A percentile compares a stretch with the other conserved stretches of the same genome.
phyloP scores from a whole-genome alignment of 108 stramenopile species.

The Nitzschia palea region DNA sequence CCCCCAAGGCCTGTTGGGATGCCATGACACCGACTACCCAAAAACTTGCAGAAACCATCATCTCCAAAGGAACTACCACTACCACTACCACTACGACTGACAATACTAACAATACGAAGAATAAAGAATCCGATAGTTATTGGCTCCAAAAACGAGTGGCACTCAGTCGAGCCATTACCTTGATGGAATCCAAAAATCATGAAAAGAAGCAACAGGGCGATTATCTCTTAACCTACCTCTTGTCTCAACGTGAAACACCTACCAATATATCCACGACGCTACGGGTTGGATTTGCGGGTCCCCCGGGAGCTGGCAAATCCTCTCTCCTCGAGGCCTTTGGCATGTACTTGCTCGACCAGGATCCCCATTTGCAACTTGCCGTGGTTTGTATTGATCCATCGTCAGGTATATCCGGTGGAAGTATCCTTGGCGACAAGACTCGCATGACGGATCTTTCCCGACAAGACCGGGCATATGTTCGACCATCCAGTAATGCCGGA shows the following conservation, averaged over 20 bases:
- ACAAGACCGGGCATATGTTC: conserved; percentile 84
- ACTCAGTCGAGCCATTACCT: conserved; percentile 75
- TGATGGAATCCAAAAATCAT: conserved; percentile 68
- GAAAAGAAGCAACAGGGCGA: conserved; percentile 56
- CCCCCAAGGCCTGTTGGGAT: conserved; percentile 10
- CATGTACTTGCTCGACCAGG: conserved; percentile 48
- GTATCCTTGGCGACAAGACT: conserved; percentile 98
- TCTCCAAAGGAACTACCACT: background rate
- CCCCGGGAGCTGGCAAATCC: conserved; percentile 62
- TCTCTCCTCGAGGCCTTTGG: conserved; percentile 75
- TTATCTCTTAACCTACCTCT: conserved; percentile 51
- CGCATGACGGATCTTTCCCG: conserved; percentile 91
- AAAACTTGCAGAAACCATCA: conserved; percentile 11
- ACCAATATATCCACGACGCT: conserved; percentile 33
- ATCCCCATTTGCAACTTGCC: conserved; percentile 52
- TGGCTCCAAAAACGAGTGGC: conserved; percentile 40
- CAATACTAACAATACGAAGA: background rate
- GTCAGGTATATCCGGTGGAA: conserved; percentile 86
- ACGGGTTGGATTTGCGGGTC: conserved; percentile 82
- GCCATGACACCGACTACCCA: conserved; percentile 18
- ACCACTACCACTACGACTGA: background rate
- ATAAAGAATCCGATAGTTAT: conserved; percentile 10
- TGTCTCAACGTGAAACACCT: conserved; percentile 8
- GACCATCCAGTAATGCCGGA: conserved; percentile 89
- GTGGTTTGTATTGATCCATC: conserved; percentile 94